These are phyloP conservation scores for Capronia coronata DNA, from an alignment of 2,329 filamentous ascomycete species.

Conservation along the genomic window DNA sequence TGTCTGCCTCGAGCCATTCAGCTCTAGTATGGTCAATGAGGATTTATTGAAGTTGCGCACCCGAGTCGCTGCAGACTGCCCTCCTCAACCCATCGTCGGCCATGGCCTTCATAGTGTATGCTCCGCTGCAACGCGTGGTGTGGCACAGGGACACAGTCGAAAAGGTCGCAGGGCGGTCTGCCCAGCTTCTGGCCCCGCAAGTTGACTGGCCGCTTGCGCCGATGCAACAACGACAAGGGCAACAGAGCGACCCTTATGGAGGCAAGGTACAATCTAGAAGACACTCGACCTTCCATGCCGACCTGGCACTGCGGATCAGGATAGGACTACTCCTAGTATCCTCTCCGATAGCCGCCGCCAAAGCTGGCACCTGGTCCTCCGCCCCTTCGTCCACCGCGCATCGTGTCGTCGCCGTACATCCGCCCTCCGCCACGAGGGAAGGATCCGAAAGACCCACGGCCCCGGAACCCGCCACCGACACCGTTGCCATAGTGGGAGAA, in stretches of 20 bases:
- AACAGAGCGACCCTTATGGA: too few species aligned
- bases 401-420: constrained; percentile 20
- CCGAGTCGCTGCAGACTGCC: neutral
- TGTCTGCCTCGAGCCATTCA: neutral
- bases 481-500: constrained; percentile 27
- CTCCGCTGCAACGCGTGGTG: too few species aligned
- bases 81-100: neutral
- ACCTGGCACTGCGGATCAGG: neutral
- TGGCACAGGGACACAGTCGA: neutral
- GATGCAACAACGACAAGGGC: too few species aligned
- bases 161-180: neutral
- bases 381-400: constrained; percentile 56
- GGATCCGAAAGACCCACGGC: constrained; percentile 12
- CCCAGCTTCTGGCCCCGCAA: too few species aligned
- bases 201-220: too few species aligned
- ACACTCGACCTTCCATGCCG: too few species aligned
- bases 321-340: constrained; percentile 14
- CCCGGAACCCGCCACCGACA: constrained; percentile 16
- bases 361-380: constrained; percentile 9
- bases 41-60: neutral
- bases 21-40: too few species aligned
- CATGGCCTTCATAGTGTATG: too few species aligned
- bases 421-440: constrained; percentile 16
- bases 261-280: too few species aligned
- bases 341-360: constrained; percentile 12